phyloP scores from a whole-genome alignment of 2,329 filamentous ascomycete genomes.

The Talaromyces pinophilus region DNA sequence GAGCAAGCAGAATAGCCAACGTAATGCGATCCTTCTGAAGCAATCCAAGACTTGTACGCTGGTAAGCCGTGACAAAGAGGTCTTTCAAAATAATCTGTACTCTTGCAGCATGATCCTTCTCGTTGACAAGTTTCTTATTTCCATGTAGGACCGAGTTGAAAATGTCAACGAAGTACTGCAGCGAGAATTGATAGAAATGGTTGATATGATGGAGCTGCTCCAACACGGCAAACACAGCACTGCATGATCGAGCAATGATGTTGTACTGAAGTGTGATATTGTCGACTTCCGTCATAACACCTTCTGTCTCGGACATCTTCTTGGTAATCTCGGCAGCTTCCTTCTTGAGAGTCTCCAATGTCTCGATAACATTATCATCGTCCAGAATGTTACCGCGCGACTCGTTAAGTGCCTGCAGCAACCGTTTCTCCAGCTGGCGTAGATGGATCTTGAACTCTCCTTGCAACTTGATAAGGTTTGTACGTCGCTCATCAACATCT shows the following conservation, averaged over 20 bases:
- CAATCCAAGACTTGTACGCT: slow-evolving; percentile 87
- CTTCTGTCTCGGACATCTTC: slow-evolving; percentile 96
- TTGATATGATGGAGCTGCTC: slow-evolving; percentile 98
- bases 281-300: slow-evolving; percentile 97
- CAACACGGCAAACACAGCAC: slow-evolving; percentile 92
- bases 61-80: slow-evolving; percentile 87
- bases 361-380: slow-evolving; percentile 97
- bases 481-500: slow-evolving; percentile 92
- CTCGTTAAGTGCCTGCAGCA: slow-evolving; percentile 93
- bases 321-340: slow-evolving; percentile 93
- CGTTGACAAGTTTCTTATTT: slow-evolving; percentile 70
- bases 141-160: slow-evolving; percentile 87
- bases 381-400: slow-evolving; percentile 97
- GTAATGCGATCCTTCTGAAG: slow-evolving; percentile 94
- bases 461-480: slow-evolving; percentile 97
- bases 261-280: slow-evolving; percentile 93
- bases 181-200: slow-evolving; percentile 98
- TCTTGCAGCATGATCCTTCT: slow-evolving; percentile 74
- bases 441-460: slow-evolving; percentile 99
- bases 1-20: slow-evolving; percentile 89
- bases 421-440: slow-evolving; percentile 87
- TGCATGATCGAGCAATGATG: slow-evolving; percentile 90
- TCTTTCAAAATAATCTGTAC: slow-evolving; percentile 89
- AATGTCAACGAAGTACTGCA: slow-evolving; percentile 97
- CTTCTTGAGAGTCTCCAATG: slow-evolving; percentile 94